Conservation (phyloP, 768 basidiomycete species). For the Amanita rubescens region DNA sequence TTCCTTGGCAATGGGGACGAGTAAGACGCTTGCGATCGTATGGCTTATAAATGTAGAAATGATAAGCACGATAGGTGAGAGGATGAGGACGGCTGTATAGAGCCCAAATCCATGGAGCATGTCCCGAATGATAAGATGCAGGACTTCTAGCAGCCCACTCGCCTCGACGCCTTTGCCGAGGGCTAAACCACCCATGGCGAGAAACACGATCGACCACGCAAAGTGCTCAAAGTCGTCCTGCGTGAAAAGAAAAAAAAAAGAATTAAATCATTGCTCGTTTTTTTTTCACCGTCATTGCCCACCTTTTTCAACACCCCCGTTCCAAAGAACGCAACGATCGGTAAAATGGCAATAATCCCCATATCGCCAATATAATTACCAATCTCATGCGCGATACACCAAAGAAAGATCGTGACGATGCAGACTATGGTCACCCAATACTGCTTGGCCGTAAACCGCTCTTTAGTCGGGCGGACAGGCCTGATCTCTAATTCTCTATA, state of each 20-base stretch:
- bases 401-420: conserved; percentile 75
- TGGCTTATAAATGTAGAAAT: conserved; percentile 96
- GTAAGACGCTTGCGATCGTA: conserved; percentile 91
- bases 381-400: conserved; percentile 82
- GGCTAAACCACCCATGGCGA: conserved; percentile 97
- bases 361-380: conserved; percentile 83
- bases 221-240: conserved; percentile 95
- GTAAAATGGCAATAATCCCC: conserved; percentile 94
- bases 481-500: conserved; percentile 40
- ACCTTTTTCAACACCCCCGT: conserved; percentile 94
- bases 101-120: conserved; percentile 56
- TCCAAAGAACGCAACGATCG: conserved; percentile 89
- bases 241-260: neutral
- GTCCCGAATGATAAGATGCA: conserved; percentile 56
- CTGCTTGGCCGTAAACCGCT: conserved; percentile 76
- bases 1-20: conserved; percentile 94
- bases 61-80: conserved; percentile 67
- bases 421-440: conserved; percentile 87
- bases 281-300: conserved; percentile 4
- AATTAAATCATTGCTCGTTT: neutral
- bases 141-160: conserved; percentile 77
- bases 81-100: conserved; percentile 64
- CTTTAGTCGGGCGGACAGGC: conserved; percentile 75
- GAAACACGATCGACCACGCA: conserved; percentile 90
- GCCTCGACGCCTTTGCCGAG: conserved; percentile 89